Conservation (phyloP, 495 filamentous ascomycete species). For the Podospora pseudopauciseta region DNA sequence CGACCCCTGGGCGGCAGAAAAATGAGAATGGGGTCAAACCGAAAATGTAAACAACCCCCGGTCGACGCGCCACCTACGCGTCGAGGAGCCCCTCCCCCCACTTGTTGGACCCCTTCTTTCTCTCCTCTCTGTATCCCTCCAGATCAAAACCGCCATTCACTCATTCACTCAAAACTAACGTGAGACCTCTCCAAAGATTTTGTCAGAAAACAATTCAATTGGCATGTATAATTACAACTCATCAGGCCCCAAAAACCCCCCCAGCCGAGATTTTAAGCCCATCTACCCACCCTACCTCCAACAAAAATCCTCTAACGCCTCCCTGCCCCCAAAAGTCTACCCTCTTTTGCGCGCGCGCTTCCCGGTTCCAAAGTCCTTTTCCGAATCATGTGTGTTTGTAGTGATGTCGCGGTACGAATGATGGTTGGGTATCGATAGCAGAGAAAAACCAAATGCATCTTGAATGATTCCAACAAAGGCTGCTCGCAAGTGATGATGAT, state of each 20-base stretch:
- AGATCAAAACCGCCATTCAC: background rate
- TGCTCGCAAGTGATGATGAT: background rate
- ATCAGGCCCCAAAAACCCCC: background rate
- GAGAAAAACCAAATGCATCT: background rate
- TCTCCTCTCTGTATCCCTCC: background rate
- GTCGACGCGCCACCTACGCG: slow-evolving; percentile 7
- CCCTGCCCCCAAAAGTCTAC: background rate
- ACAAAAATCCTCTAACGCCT: background rate
- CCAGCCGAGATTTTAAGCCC: background rate
- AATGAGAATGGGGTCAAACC: slow-evolving; percentile 7
- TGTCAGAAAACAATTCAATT: background rate
- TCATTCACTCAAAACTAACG: background rate
- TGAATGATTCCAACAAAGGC: background rate
- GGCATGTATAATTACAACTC: background rate
- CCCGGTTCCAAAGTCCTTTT: background rate
- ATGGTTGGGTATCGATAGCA: background rate
- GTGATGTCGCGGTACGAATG: background rate
- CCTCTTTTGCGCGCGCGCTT: background rate
- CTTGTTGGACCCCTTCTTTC: background rate
- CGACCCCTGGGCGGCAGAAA: background rate
- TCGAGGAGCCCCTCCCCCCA: background rate
- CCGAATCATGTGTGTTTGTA: background rate
- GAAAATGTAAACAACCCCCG: slow-evolving; percentile 19
- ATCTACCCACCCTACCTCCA: background rate
- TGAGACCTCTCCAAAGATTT: background rate